A percentile compares a stretch with the other conserved stretches of the same genome.
Conservation (phyloP, 164 flowering plant genomes). For the Annona cherimola region DNA sequence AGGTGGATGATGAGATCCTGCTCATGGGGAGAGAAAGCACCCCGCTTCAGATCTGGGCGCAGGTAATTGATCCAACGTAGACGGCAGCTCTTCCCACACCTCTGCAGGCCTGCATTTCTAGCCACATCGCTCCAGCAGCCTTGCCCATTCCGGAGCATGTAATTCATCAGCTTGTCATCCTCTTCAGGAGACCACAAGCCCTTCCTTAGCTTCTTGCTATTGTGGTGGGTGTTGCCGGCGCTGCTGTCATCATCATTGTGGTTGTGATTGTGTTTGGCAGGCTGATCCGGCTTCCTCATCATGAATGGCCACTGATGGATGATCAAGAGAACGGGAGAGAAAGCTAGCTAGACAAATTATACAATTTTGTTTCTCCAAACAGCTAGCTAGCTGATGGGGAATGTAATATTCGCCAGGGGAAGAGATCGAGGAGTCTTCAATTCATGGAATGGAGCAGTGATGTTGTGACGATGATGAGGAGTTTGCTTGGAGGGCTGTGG, state of each 20-base stretch:
- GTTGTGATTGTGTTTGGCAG: slow-evolving; percentile 20
- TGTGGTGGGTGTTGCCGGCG: neutral
- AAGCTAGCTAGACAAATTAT: neutral
- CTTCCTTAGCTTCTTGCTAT: slow-evolving; percentile 39
- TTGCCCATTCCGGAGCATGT: slow-evolving; percentile 64
- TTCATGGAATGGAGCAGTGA: neutral
- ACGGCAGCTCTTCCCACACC: slow-evolving; percentile 77
- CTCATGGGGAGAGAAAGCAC: slow-evolving; percentile 65
- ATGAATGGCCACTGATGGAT: neutral
- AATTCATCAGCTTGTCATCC: slow-evolving; percentile 64
- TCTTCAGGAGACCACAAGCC: slow-evolving; percentile 81
- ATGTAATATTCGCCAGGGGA: neutral
- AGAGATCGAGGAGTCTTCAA: slow-evolving; percentile 7
- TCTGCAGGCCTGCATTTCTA: slow-evolving; percentile 57
- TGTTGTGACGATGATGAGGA: neutral
- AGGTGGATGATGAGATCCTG: slow-evolving; percentile 59
- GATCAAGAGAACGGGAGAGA: neutral
- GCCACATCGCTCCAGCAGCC: slow-evolving; percentile 83
- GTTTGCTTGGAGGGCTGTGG: neutral
- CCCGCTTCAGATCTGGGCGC: slow-evolving; percentile 68
- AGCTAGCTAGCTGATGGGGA: slow-evolving; percentile 1
- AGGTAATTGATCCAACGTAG: slow-evolving; percentile 77
- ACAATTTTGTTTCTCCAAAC: slow-evolving; percentile 3
- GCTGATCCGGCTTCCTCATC: slow-evolving; percentile 45
- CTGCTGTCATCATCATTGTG: too few relatives aligned